Conservation (phyloP, 164 flowering plant genomes). For the grape (Vitis vinifera) region ASM3070453v1 NC_081819.1:13819001-13819500, state of each 20-base stretch:
- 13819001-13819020: slow-evolving; percentile 74
- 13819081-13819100: slow-evolving; percentile 42
- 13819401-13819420: slow-evolving; percentile 18
- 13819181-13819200: slow-evolving; percentile 32
- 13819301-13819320: slow-evolving; percentile 34
- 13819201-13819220: slow-evolving; percentile 37
- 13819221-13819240: slow-evolving; percentile 71
- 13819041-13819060: slow-evolving; percentile 32
- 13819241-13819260: slow-evolving; percentile 26
- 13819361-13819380: slow-evolving; percentile 50
- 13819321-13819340: slow-evolving; percentile 39
- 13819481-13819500: slow-evolving; percentile 5
- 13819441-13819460: slow-evolving; percentile 11
- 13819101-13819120: slow-evolving; percentile 49
- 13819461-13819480: slow-evolving; percentile 8
- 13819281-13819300: slow-evolving; percentile 40
- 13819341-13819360: slow-evolving; percentile 40
- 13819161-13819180: slow-evolving; percentile 57
- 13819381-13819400: slow-evolving; percentile 26
- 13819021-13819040: slow-evolving; percentile 59
- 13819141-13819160: slow-evolving; percentile 35
- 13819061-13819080: slow-evolving; percentile 58
- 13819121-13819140: slow-evolving; percentile 67
- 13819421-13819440: slow-evolving; percentile 45
- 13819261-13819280: slow-evolving; percentile 52